phyloP scores from a whole-genome alignment of 2,329 filamentous ascomycete genomes.

The Microcyclospora pomicola region DNA sequence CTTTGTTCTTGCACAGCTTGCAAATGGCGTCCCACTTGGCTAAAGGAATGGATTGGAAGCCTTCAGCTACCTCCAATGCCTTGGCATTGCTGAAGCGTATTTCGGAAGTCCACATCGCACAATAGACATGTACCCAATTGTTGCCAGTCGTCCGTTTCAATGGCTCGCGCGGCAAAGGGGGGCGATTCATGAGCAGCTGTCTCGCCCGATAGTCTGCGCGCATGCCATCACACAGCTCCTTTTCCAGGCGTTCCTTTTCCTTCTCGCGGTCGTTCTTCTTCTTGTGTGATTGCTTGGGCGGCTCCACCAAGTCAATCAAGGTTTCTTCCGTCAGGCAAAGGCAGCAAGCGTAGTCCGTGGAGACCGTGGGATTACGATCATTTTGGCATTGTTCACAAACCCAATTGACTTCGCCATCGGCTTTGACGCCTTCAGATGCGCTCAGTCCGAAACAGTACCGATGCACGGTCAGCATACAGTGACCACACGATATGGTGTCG shows the following conservation, averaged over 20 bases:
- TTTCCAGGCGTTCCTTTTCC: constrained; percentile 75
- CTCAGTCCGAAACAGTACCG: constrained; percentile 84
- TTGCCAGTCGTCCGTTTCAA: constrained; percentile 90
- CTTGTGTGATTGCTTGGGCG: constrained; percentile 61
- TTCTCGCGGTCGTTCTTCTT: constrained; percentile 90
- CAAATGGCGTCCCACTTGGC: constrained; percentile 64
- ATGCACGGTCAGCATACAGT: constrained; percentile 86
- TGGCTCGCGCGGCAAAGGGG: constrained; percentile 71
- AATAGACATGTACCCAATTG: constrained; percentile 95
- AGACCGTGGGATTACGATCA: constrained; percentile 80
- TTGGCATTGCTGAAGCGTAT: constrained; percentile 82
- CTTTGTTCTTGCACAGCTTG: constrained; percentile 63
- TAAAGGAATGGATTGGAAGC: constrained; percentile 67
- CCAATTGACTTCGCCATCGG: constrained; percentile 52
- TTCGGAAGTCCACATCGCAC: constrained; percentile 82
- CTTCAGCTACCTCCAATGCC: constrained; percentile 73
- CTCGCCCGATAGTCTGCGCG: constrained; percentile 70
- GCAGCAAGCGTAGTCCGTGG: constrained; percentile 89
- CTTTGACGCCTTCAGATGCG: constrained; percentile 43
- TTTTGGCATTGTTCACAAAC: constrained; percentile 92
- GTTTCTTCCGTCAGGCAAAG: constrained; percentile 75
- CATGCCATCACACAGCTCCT: constrained; percentile 65
- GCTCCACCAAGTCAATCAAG: constrained; percentile 70
- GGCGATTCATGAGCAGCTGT: constrained; percentile 73
- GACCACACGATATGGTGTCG: constrained; percentile 60